Conservation (phyloP, 495 filamentous ascomycete genomes). For the Penicillium samsonianum region DNA sequence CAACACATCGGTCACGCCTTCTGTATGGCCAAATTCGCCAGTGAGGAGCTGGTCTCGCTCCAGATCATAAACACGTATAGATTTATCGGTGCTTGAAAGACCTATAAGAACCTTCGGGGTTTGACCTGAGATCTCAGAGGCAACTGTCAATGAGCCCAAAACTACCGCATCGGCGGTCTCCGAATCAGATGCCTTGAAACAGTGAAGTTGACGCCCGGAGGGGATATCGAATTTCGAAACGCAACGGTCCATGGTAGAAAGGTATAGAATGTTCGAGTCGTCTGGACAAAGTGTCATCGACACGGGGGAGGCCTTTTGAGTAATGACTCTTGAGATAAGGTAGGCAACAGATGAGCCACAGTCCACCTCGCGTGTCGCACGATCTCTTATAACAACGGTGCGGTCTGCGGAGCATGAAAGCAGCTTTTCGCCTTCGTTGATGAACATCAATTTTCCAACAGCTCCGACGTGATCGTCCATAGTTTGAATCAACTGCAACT, state of each 20-base stretch:
- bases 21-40: slow-evolving; percentile 91
- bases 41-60: slow-evolving; percentile 74
- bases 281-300: slow-evolving; percentile 72
- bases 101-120: slow-evolving; percentile 66
- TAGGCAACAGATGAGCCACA: slow-evolving; percentile 71
- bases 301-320: slow-evolving; percentile 79
- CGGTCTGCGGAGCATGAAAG: slow-evolving; percentile 89
- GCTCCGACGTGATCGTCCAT: slow-evolving; percentile 77
- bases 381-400: slow-evolving; percentile 74
- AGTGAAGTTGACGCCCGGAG: slow-evolving; percentile 66
- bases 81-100: slow-evolving; percentile 91
- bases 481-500: slow-evolving; percentile 67
- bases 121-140: slow-evolving; percentile 38
- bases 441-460: slow-evolving; percentile 63
- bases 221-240: slow-evolving; percentile 73
- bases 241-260: slow-evolving; percentile 82
- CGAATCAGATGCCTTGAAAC: slow-evolving; percentile 80
- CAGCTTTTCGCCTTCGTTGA: slow-evolving; percentile 65
- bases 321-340: slow-evolving; percentile 71
- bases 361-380: slow-evolving; percentile 65
- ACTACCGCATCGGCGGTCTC: slow-evolving; percentile 79
- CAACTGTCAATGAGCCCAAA: slow-evolving; percentile 69
- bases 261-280: slow-evolving; percentile 59
- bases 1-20: slow-evolving; percentile 82
- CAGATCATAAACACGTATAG: slow-evolving; percentile 82